Percentiles rank a stretch among this genome's conserved stretches.
These are phyloP conservation scores for Colletotrichum tropicale DNA, from an alignment of 2,329 filamentous ascomycete genomes.

Conservation along the genomic window DNA sequence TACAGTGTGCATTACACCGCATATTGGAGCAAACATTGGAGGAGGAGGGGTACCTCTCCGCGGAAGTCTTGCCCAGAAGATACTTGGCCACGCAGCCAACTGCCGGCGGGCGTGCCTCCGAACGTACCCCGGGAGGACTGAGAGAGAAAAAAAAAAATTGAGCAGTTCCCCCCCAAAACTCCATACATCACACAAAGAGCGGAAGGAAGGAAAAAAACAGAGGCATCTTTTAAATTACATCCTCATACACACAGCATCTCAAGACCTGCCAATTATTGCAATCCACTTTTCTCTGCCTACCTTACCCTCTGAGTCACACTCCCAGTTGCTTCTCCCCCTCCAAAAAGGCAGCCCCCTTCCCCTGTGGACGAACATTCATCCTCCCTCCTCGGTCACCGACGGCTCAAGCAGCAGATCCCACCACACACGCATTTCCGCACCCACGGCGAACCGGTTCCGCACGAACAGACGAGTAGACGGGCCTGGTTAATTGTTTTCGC, in stretches of 20 bases:
- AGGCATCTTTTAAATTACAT: not conserved
- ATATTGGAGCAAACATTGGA: not conserved
- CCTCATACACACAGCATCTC: not conserved
- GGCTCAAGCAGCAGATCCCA: conserved; percentile 20
- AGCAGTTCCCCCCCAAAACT: not conserved
- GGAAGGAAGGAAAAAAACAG: not conserved
- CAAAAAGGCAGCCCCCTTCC: conserved; percentile 13
- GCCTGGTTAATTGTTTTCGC: not conserved
- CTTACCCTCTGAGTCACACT: conserved; percentile 8
- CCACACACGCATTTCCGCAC: conserved; percentile 9
- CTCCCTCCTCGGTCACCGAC: conserved; percentile 20
- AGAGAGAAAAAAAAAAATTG: not conserved
- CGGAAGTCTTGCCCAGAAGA: not conserved
- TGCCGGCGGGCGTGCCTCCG: conserved; percentile 9
- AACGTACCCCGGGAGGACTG: not conserved
- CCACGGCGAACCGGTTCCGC: conserved; percentile 4
- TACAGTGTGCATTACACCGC: not conserved
- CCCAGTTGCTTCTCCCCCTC: not conserved
- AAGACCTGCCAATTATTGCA: not conserved
- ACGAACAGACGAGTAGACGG: not conserved
- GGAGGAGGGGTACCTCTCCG: not conserved
- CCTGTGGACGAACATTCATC: conserved; percentile 22
- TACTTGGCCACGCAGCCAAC: not conserved
- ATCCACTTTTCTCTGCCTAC: not conserved
- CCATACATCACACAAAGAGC: not conserved